phyloP scores from a whole-genome alignment of 352 stramenopile species.

The Pythium dissimile region DNA sequence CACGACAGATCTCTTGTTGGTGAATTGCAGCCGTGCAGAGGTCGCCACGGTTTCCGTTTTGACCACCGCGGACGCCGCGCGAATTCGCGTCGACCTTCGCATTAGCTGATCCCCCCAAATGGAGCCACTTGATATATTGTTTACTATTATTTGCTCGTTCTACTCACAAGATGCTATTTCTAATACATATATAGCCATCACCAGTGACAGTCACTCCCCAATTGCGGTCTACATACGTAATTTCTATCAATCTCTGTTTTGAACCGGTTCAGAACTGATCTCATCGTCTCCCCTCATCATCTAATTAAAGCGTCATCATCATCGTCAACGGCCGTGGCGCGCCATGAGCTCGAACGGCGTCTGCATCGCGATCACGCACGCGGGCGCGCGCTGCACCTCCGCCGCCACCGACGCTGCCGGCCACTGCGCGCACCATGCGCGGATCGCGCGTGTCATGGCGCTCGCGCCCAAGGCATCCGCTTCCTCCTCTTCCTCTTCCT shows the following conservation, averaged over 20 bases:
- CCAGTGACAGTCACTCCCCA: no score
- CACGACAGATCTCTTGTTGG: neutral
- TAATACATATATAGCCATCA: no score
- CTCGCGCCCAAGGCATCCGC: conserved; percentile 50
- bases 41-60: neutral
- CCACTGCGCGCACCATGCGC: conserved; percentile 73
- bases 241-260: neutral
- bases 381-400: conserved; percentile 58
- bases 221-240: neutral
- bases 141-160: neutral
- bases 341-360: conserved; percentile 38
- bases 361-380: conserved; percentile 60
- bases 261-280: conserved; percentile 3
- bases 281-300: neutral
- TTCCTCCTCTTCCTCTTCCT: neutral
- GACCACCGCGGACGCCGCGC: neutral
- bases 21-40: neutral
- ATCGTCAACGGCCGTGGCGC: conserved; percentile 16
- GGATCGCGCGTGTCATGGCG: conserved; percentile 77
- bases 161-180: neutral
- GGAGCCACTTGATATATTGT: neutral
- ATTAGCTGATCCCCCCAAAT: neutral
- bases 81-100: conserved; percentile 19
- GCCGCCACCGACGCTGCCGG: conserved; percentile 32
- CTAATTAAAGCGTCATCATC: neutral